A percentile compares a stretch with the other conserved stretches of the same genome.
phyloP scores from a whole-genome alignment of 345 rosid species.

The Ailanthus altissimus region DNA sequence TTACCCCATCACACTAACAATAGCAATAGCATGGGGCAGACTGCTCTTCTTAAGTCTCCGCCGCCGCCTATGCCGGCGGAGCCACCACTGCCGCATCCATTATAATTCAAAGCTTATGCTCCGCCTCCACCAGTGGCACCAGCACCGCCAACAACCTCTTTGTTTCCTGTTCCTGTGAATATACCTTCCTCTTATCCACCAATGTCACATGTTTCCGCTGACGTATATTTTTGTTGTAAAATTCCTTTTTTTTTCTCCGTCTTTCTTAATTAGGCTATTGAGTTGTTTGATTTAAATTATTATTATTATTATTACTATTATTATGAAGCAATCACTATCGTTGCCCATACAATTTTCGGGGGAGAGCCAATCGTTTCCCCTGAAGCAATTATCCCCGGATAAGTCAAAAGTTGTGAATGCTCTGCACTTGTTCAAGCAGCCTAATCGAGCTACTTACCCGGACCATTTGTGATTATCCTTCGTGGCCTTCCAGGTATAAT shows the following conservation, averaged over 20 bases:
- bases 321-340: constrained; percentile 35
- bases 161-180: constrained; percentile 52
- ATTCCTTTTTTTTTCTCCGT: constrained; percentile 6
- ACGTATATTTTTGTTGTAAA: constrained; percentile 30
- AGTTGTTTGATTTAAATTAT: background rate
- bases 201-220: constrained; percentile 27
- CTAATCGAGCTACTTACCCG: constrained; percentile 69
- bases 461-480: constrained; percentile 84
- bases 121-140: constrained; percentile 30
- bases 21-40: constrained; percentile 33
- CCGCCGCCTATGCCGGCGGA: constrained; percentile 67
- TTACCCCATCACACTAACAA: constrained; percentile 9
- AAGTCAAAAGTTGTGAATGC: constrained; percentile 67
- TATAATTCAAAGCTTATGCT: constrained; percentile 30
- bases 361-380: constrained; percentile 31
- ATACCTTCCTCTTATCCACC: constrained; percentile 32
- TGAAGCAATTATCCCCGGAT: constrained; percentile 44
- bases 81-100: constrained; percentile 24
- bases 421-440: constrained; percentile 64
- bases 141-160: constrained; percentile 29
- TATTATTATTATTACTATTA: too few species aligned
- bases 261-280: background rate
- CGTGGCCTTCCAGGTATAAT: constrained; percentile 90
- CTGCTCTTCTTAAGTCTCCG: constrained; percentile 65
- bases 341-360: constrained; percentile 34